These are phyloP conservation scores for Fusarium miscanthi DNA, from an alignment of 2,329 filamentous ascomycete genomes.

Conservation along the genomic window DNA sequence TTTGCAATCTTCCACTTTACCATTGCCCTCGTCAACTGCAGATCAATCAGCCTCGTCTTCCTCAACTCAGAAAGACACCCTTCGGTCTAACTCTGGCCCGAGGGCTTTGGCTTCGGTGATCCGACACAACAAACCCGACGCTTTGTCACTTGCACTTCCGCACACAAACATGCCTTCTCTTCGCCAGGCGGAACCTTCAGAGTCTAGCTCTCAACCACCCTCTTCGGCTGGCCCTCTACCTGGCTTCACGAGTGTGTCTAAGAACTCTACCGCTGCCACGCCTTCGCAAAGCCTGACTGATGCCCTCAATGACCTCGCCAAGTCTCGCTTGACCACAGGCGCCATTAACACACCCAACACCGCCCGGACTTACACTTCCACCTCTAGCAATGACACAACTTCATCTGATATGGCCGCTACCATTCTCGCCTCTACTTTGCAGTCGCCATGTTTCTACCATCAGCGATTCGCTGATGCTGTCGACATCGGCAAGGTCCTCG, in stretches of 20 bases:
- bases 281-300: slow-evolving; percentile 73
- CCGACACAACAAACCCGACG: slow-evolving; percentile 70
- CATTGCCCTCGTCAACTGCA: slow-evolving; percentile 12
- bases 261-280: slow-evolving; percentile 52
- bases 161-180: slow-evolving; percentile 63
- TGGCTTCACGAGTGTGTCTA: slow-evolving; percentile 11
- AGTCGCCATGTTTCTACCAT: slow-evolving; percentile 98
- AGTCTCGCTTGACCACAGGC: slow-evolving; percentile 50
- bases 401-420: slow-evolving; percentile 28
- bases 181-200: slow-evolving; percentile 51
- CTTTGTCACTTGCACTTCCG: slow-evolving; percentile 63
- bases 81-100: slow-evolving; percentile 68
- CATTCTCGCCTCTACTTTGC: slow-evolving; percentile 62
- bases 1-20: slow-evolving; percentile 9
- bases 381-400: slow-evolving; percentile 21
- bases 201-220: slow-evolving; percentile 43
- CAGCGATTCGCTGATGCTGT: slow-evolving; percentile 96
- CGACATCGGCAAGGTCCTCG: slow-evolving; percentile 92
- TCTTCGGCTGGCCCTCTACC: slow-evolving; percentile 13
- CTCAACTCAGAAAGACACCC: slow-evolving; percentile 12
- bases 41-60: slow-evolving; percentile 43
- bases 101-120: slow-evolving; percentile 80
- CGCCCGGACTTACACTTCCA: slow-evolving; percentile 29
- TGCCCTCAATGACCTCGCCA: slow-evolving; percentile 65
- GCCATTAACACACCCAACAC: slow-evolving; percentile 38